Evolutionary conservation across 495 filamentous ascomycete species (phyloP).

Genomic region (Acidiella bohemica): DNA sequence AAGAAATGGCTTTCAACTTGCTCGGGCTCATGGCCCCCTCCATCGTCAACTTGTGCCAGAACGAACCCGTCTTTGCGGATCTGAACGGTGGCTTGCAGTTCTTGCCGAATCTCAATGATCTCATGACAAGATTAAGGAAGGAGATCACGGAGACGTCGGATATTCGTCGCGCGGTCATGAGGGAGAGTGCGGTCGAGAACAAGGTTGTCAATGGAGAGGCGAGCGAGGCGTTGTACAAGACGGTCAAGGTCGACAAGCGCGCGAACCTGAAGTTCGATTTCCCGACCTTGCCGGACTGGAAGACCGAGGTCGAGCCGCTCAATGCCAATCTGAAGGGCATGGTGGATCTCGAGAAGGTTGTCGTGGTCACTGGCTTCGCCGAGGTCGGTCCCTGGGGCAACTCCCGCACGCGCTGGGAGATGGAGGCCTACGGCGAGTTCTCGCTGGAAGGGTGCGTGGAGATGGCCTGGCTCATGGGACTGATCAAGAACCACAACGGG

Average conservation of each 20-base stretch:
- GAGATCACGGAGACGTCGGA: conserved; percentile 90
- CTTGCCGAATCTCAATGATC: conserved; percentile 88
- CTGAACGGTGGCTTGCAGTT: conserved; percentile 96
- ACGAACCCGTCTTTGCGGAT: conserved; percentile 90
- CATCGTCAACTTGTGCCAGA: conserved; percentile 90
- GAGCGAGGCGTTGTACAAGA: conserved; percentile 85
- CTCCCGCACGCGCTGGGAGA: conserved; percentile 94
- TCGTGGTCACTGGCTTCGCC: conserved; percentile 92
- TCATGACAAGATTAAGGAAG: conserved; percentile 80
- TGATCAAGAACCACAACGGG: conserved; percentile 98
- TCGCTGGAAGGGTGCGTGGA: conserved; percentile 96
- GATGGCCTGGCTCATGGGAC: conserved; percentile 99
- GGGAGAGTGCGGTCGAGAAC: conserved; percentile 93
- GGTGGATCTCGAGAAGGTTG: conserved; percentile 95
- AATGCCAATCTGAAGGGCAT: conserved; percentile 84
- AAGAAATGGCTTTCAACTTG: conserved; percentile 99
- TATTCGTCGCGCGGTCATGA: conserved; percentile 80
- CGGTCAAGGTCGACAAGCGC: conserved; percentile 79
- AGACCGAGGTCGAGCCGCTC: conserved; percentile 75
- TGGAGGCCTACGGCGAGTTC: conserved; percentile 94
- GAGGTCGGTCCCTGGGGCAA: conserved; percentile 98
- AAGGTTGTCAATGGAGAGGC: conserved; percentile 92
- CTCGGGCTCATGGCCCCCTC: conserved; percentile 90
- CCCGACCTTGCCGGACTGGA: conserved; percentile 78
- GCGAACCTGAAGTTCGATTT: conserved; percentile 98